These are phyloP conservation scores for Neolentinus lepideus DNA, from an alignment of 1,284 basidiomycete genomes.

Conservation along the genomic window DNA sequence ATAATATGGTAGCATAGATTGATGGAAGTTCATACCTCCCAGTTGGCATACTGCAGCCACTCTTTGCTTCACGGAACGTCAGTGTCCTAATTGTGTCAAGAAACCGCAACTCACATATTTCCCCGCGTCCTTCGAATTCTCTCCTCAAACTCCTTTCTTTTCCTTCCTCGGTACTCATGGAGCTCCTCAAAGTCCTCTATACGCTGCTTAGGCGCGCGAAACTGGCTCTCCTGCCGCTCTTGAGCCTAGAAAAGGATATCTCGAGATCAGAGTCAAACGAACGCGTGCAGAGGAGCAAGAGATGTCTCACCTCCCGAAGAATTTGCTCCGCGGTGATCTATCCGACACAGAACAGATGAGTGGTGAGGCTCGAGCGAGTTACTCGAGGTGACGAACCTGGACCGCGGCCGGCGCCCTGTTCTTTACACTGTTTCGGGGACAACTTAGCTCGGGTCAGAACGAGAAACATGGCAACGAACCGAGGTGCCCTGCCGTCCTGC, in stretches of 20 bases:
- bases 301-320: conserved; percentile 75
- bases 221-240: conserved; percentile 91
- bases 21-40: conserved; percentile 46
- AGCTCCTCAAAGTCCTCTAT: conserved; percentile 98
- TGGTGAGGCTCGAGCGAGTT: conserved; percentile 3
- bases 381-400: conserved; percentile 45
- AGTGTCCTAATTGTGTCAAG: background rate
- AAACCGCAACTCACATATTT: conserved; percentile 54
- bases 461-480: conserved; percentile 19
- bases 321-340: conserved; percentile 98
- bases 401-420: conserved; percentile 91
- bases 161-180: conserved; percentile 90
- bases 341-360: too few species aligned
- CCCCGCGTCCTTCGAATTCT: conserved; percentile 86
- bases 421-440: conserved; percentile 62
- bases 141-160: conserved; percentile 96
- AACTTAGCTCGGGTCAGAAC: conserved; percentile 4
- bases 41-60: conserved; percentile 80
- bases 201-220: conserved; percentile 88
- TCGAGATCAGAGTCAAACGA: background rate
- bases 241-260: conserved; percentile 55
- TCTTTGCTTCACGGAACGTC: conserved; percentile 47
- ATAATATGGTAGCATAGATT: background rate
- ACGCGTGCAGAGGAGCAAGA: background rate
- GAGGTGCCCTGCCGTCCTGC: conserved; percentile 51